Base-by-base conservation (phyloP, 257 asterid genomes). In the Ocimum tenuiflorum region DNA sequence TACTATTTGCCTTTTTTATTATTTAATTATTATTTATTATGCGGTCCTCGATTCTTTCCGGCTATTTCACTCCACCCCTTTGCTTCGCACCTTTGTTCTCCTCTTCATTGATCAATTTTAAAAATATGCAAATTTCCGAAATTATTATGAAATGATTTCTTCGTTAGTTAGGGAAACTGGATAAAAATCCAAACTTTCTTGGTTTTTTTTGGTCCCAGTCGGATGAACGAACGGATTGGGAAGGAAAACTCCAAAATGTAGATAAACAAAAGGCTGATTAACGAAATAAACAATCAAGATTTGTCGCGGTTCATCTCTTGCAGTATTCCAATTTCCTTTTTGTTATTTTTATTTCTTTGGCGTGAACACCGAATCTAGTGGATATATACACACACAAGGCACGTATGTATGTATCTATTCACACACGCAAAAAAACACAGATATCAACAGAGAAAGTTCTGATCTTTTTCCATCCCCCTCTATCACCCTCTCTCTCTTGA, bases 1-100 rank as follows among this genome's bases (percentile, higher is more conserved):
- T 47, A 15, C 11, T 58, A 59, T 11, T 65, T 52, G 48, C 17
- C 50, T 39, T 36, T 46, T 56, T 7, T 11, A 39, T 31, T 63
- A 33, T 5, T 24, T 8, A 15, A n/a, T n/a, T n/a, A n/a, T n/a
- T 35, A 57, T 72, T 45, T 53, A 59, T 38, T 65, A 43, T 73
- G 19, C 7, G 13, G 23, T 43, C 65, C 67, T 55, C 35, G 95
- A 89, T 87, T 83, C 95, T 76, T 87, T 87, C 74, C 95, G 81
- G 86, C 59, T 43, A 22, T 48, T 39, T 74, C 79, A 85, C 95
- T 83, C 91, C 67, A 75, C 75, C 69, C 73, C 78, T 77, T 83
- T 79, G 80, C 89, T 80, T 80, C 75, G 63, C 22, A 38, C 75
- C 65, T 23, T 65, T 73, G 76, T 50, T 79, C 48, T 58, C 65